Conservation (phyloP, 2,329 filamentous ascomycete species). For the Dryadomyces sulphureus region DNA sequence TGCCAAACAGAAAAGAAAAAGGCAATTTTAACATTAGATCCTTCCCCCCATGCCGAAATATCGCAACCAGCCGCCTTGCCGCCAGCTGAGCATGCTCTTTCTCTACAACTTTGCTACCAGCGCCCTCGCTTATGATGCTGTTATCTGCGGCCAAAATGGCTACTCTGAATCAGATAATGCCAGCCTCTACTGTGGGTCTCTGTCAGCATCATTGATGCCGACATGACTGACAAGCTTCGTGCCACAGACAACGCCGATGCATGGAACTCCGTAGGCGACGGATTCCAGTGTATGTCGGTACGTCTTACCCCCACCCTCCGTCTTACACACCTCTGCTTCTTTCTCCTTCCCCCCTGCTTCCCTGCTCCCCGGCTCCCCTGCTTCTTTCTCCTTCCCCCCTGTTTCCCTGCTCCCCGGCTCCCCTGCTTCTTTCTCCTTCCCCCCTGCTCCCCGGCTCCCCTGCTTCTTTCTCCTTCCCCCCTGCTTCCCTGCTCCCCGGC, state of each 20-base stretch:
- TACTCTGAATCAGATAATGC: background rate
- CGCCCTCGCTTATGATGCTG: slow-evolving; percentile 1
- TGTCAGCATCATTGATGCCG: background rate
- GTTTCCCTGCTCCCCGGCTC: background rate
- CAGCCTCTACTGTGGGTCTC: background rate
- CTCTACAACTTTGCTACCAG: background rate
- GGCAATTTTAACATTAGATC: too few species aligned
- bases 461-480: background rate
- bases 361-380: background rate
- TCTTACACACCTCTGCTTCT: too few species aligned
- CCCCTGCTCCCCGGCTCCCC: background rate
- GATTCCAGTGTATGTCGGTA: slow-evolving; percentile 4
- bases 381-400: background rate
- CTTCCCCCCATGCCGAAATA: background rate
- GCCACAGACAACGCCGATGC: slow-evolving; percentile 1
- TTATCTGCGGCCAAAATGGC: slow-evolving; percentile 1
- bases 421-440: background rate
- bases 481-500: background rate
- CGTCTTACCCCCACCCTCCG: background rate
- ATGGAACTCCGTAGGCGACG: slow-evolving; percentile 1
- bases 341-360: background rate
- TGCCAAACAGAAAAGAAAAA: too few species aligned
- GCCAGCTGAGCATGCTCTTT: background rate
- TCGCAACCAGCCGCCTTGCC: background rate
- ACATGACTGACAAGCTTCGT: background rate